Evolutionary conservation across 495 filamentous ascomycete genomes (phyloP).

Genomic region (Halenospora varia): DNA sequence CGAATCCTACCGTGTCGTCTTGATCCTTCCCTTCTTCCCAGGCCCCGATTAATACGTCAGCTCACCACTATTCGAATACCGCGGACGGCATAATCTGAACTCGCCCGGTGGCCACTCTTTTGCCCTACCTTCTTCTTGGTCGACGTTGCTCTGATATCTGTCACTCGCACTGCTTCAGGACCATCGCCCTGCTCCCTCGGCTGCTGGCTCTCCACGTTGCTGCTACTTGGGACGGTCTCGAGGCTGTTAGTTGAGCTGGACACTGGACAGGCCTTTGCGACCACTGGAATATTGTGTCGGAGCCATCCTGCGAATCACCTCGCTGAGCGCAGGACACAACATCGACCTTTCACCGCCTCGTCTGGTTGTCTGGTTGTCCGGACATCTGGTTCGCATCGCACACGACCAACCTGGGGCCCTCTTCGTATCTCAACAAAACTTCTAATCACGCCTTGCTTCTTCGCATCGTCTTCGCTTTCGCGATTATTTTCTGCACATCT

Average conservation of each 20-base stretch:
- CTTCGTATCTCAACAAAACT: not conserved
- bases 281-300: not conserved
- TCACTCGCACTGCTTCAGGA: not conserved
- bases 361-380: conserved; percentile 6
- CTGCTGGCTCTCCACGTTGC: conserved; percentile 2
- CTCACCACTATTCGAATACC: not conserved
- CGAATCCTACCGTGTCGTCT: not conserved
- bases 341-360: conserved; percentile 3
- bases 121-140: not conserved
- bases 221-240: not conserved
- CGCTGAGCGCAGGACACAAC: not conserved
- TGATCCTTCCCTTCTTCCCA: not conserved
- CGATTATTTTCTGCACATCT: too few relatives aligned
- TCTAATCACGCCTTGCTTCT: not conserved
- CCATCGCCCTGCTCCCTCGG: not conserved
- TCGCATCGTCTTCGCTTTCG: not conserved
- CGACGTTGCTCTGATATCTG: not conserved
- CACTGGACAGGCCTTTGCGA: not conserved
- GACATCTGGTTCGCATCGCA: not conserved
- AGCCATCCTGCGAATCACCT: not conserved
- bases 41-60: not conserved
- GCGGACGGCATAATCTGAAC: not conserved
- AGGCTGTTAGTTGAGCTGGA: conserved; percentile 1
- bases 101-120: not conserved
- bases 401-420: too few relatives aligned